A percentile compares a stretch with the other conserved stretches of the same genome.
These are phyloP conservation scores for Lactifluus volemus DNA, from an alignment of 768 basidiomycete species.

Conservation along the genomic window DNA sequence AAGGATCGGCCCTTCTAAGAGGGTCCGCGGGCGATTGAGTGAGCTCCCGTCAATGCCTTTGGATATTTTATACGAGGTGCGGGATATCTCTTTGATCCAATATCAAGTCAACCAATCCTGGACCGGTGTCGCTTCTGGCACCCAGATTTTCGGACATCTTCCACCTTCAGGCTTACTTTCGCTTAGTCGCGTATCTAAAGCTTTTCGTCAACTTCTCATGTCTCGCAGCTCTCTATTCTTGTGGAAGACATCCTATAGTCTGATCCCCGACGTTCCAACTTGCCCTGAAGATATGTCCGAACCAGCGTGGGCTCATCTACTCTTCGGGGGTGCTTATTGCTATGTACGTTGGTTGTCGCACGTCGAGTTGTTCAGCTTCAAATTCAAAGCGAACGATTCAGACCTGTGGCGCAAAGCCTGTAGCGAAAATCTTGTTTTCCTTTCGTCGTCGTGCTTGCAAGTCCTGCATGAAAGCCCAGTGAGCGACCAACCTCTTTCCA, in stretches of 20 bases:
- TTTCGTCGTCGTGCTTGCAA: conserved; percentile 13
- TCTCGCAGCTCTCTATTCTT: conserved; percentile 18
- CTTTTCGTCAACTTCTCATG: conserved; percentile 25
- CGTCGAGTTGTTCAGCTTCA: background rate
- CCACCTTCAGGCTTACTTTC: conserved; percentile 26
- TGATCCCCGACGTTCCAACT: conserved; percentile 1
- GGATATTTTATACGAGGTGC: conserved; percentile 25
- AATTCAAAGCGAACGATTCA: background rate
- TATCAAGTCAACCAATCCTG: background rate
- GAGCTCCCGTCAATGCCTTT: conserved; percentile 22
- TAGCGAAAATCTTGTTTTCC: conserved; percentile 7
- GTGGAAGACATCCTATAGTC: conserved; percentile 21
- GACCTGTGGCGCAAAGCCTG: conserved; percentile 5
- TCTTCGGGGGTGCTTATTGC: conserved; percentile 14
- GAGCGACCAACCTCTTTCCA: background rate
- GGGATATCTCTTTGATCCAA: background rate
- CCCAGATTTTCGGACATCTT: conserved; percentile 25
- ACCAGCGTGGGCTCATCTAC: conserved; percentile 14
- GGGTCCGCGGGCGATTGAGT: conserved; percentile 7
- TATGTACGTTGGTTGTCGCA: background rate
- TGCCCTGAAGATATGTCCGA: conserved; percentile 13
- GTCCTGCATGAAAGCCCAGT: conserved; percentile 6
- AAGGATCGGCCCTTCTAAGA: background rate
- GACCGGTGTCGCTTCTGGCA: background rate
- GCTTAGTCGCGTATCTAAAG: conserved; percentile 26